phyloP scores from a whole-genome alignment of 1,284 basidiomycete species.

The Austroboletus niveus region DNA sequence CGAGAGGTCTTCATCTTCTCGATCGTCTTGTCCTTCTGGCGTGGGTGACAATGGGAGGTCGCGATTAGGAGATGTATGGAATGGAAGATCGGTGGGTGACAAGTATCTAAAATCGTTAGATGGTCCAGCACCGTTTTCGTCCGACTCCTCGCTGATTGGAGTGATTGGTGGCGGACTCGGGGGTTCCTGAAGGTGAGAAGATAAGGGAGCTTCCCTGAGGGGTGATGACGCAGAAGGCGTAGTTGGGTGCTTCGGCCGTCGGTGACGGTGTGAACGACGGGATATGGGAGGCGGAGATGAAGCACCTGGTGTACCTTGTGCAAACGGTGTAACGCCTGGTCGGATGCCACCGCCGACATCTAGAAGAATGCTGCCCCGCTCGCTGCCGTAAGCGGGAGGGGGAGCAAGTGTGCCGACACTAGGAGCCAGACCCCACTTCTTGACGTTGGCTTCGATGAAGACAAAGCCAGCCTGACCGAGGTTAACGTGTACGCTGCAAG shows the following conservation, averaged over 20 bases:
- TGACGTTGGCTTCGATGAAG: slow-evolving; percentile 97
- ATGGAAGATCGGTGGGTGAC: slow-evolving; percentile 63
- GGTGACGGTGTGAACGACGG: slow-evolving; percentile 59
- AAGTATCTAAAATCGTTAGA: slow-evolving; percentile 55
- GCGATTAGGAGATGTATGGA: slow-evolving; percentile 52
- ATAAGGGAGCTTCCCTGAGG: slow-evolving; percentile 44
- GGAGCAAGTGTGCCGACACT: slow-evolving; percentile 94
- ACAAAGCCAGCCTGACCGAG: slow-evolving; percentile 95
- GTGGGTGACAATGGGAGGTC: slow-evolving; percentile 47
- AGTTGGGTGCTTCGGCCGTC: slow-evolving; percentile 46
- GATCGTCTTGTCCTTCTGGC: slow-evolving; percentile 26
- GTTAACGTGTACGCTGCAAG: slow-evolving; percentile 93
- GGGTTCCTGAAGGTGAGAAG: slow-evolving; percentile 42
- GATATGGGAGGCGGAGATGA: slow-evolving; percentile 48
- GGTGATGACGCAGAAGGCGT: slow-evolving; percentile 58
- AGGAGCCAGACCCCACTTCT: slow-evolving; percentile 96
- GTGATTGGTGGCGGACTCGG: slow-evolving; percentile 74
- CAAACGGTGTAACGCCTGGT: slow-evolving; percentile 37
- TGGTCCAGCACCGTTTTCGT: slow-evolving; percentile 43
- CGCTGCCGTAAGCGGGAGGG: slow-evolving; percentile 93
- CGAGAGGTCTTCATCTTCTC: slow-evolving; percentile 31
- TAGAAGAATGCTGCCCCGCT: slow-evolving; percentile 89
- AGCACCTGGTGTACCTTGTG: slow-evolving; percentile 43
- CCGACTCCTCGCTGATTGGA: slow-evolving; percentile 65
- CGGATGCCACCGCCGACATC: slow-evolving; percentile 76